Base-by-base conservation (phyloP, 306 rosid species). In the Begonia masoniana region DNA sequence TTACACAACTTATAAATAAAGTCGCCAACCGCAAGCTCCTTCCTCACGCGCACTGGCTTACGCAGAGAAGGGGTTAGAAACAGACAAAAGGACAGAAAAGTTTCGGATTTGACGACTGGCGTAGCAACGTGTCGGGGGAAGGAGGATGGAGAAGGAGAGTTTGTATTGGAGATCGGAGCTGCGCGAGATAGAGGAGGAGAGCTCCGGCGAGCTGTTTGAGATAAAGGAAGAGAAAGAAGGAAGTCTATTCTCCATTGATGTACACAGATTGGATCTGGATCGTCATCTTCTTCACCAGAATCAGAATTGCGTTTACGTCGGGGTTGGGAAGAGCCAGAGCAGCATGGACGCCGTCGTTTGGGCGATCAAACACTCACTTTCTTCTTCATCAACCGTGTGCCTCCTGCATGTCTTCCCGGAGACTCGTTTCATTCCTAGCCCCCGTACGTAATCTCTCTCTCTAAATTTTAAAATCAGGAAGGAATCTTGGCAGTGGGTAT, bases 351-450 rank as follows among this genome's bases (percentile, higher is more conserved):
- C 86, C 10, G 68, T 82, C 6, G 43, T 62, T 1, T 86, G 96
- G 96, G 47, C 88, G 19, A 63, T 88, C 23, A 68, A 70, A 16
- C 63, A 82, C 61, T 64, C 68, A 45, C 75, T 69, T 3, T 41
- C 78, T 7, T 54, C 85, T 5, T 52, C 80, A 17, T 62, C 78
- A 48, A 21, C 51, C 1, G 56, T 84, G 12, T 79, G 71, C 65
- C 92, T 88, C 65, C 52, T 88, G 17, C 96, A 79, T 12, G 67
- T 88, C 57, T 88, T 66, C 67, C 92, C 92, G 0, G 82, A 73
- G 74, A 55, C 59, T 56, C 75, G 67, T n/a, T 64, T 41, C 60
- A 67, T 84, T 19, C 96, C 88, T 5, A 81, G 68, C 59, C 96
- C 96, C 42, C 71, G 95, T 88, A 73, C 71, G 84, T 10, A 56